Evolutionary conservation across 495 filamentous ascomycete genomes (phyloP), one percentile per base, ranked within the genome.

Genomic region (Penicillium canariense): DNA sequence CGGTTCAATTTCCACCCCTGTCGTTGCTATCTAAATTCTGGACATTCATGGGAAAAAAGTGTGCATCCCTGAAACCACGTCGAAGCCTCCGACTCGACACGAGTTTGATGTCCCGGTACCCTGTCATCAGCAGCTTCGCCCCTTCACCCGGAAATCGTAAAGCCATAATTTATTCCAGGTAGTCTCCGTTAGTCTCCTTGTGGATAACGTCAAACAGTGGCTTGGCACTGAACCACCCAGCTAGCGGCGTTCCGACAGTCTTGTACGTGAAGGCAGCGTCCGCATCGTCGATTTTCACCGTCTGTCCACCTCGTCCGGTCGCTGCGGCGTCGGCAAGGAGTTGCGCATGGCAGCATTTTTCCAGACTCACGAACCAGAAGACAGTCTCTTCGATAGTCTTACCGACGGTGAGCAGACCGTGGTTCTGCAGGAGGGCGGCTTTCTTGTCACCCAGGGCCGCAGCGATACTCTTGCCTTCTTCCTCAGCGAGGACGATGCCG

Each of bases 331-430:
- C 88, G 4, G 87, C 88, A 52, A 90, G 58, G 28, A 92, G 66
- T 67, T 91, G 87, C n/a, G 81, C 79, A 61, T 90, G 81, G 62
- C 88, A 91, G 67, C 84, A 88, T 58, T 84, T 87, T 56, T 90
- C 88, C 54, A 92, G 60, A 47, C 80, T 85, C 28, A 88, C 70
- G 65, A 91, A 91, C 87, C 87, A 91, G 63, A 85, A 89, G 1
- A 91, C 78, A 0, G 84, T 73, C 22, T 73, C 76, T 60, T 87
- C 84, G 35, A 87, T 73, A 0, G 77, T 72, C 22, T 62, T 52
- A 2, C 85, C 85, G 4, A 79, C 80, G 0, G 81, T 84, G 23
- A 85, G 55, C 2, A 87, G 64, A 8, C 83, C 84, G 61, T 91
- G 88, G 63, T 90, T 90, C 56, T 87, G 81, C 12, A 91, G 65